Evolutionary conservation across 495 filamentous ascomycete species (phyloP).

Genomic region (Neurospora intermedia): DNA sequence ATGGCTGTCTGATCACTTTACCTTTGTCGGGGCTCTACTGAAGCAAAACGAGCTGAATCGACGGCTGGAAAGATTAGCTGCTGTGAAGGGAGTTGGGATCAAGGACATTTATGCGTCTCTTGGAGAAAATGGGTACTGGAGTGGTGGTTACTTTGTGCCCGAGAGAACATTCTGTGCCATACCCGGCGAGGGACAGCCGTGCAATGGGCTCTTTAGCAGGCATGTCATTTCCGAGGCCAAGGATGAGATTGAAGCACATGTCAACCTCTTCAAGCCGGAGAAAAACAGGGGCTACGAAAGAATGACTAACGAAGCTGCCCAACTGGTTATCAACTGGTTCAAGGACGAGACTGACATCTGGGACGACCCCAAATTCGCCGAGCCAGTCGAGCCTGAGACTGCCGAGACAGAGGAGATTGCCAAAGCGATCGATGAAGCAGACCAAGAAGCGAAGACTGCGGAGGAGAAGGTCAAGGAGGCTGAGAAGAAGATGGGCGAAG

Average conservation of each 20-base stretch:
- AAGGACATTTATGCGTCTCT: conserved; percentile 26
- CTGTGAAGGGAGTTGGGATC: conserved; percentile 28
- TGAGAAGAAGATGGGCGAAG: conserved; percentile 1
- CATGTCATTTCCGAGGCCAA: conserved; percentile 58
- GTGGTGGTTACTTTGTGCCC: conserved; percentile 42
- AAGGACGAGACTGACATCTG: conserved; percentile 30
- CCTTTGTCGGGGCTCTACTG: conserved; percentile 35
- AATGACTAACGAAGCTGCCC: conserved; percentile 56
- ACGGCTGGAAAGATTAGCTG: conserved; percentile 30
- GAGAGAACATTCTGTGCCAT: conserved; percentile 42
- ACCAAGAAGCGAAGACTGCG: conserved; percentile 5
- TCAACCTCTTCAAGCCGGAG: conserved; percentile 68
- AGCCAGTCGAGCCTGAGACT: conserved; percentile 20
- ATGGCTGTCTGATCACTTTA: conserved; percentile 37
- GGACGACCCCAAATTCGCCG: conserved; percentile 32
- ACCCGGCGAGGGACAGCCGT: conserved; percentile 24
- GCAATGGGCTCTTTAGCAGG: conserved; percentile 38
- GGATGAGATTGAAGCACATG: conserved; percentile 80
- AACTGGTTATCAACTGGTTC: conserved; percentile 45
- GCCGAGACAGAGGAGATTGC: conserved; percentile 27
- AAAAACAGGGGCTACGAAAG: conserved; percentile 67
- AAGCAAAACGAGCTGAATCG: conserved; percentile 31
- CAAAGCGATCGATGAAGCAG: conserved; percentile 24
- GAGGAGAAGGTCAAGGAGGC: conserved; percentile 3
- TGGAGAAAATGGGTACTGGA: conserved; percentile 43